A percentile compares a stretch with the other conserved stretches of the same genome.
phyloP scores from a whole-genome alignment of 2,329 filamentous ascomycete genomes.

The Xylariaceae sp. region DNA sequence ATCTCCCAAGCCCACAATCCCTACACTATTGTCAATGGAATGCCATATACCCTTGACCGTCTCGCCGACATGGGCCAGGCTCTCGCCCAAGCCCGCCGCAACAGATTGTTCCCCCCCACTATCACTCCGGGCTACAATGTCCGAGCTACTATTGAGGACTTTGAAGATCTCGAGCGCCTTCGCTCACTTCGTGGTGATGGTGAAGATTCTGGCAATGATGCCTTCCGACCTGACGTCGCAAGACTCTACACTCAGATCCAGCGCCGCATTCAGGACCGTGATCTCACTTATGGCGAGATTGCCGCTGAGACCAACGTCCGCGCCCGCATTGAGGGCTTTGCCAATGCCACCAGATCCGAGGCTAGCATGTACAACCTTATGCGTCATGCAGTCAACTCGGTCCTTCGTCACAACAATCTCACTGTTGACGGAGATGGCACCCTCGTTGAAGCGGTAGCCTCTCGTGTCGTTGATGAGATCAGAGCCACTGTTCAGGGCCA shows the following conservation, averaged over 20 bases:
- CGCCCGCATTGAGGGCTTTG: slow-evolving; percentile 24
- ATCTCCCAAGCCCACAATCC: not conserved
- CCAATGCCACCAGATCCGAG: slow-evolving; percentile 26
- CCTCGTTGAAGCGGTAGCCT: too few relatives aligned
- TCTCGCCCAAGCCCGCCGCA: slow-evolving; percentile 32
- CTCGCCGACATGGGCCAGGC: slow-evolving; percentile 31
- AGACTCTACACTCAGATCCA: slow-evolving; percentile 32
- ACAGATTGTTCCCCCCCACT: slow-evolving; percentile 33
- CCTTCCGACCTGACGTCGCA: slow-evolving; percentile 12
- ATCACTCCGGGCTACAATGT: slow-evolving; percentile 26
- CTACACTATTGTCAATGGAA: slow-evolving; percentile 7
- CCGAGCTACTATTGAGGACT: slow-evolving; percentile 32
- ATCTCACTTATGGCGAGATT: slow-evolving; percentile 26
- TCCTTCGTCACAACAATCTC: slow-evolving; percentile 37
- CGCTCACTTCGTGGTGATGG: slow-evolving; percentile 20
- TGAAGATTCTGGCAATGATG: slow-evolving; percentile 16
- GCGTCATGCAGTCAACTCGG: slow-evolving; percentile 26
- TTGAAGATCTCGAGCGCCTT: slow-evolving; percentile 29
- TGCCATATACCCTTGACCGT: slow-evolving; percentile 8
- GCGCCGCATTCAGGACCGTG: slow-evolving; percentile 35
- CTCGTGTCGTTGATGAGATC: slow-evolving; percentile 19
- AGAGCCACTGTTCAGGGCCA: slow-evolving; percentile 33
- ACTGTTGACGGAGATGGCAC: too few relatives aligned
- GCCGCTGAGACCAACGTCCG: slow-evolving; percentile 22
- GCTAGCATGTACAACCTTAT: slow-evolving; percentile 26